phyloP scores from a whole-genome alignment of 2,329 filamentous ascomycete species.

The Alternaria conjuncta region DNA sequence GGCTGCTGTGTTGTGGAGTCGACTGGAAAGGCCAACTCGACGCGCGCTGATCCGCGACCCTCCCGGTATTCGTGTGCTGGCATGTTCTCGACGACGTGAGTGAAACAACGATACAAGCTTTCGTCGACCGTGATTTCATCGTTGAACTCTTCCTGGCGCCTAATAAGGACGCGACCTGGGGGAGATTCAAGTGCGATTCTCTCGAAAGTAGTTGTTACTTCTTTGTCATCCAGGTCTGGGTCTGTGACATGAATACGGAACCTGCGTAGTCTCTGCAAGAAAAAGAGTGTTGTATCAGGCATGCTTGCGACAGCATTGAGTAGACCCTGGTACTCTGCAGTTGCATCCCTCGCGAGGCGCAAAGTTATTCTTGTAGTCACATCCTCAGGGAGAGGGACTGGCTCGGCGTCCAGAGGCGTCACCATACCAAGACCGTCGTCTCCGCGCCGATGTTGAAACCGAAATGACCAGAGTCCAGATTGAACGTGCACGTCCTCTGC shows the following conservation, averaged over 20 bases:
- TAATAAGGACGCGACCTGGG: not conserved
- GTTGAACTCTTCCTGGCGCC: not conserved
- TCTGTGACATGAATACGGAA: constrained; percentile 6
- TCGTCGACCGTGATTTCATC: not conserved
- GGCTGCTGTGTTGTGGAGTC: constrained; percentile 14
- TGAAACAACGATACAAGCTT: not conserved
- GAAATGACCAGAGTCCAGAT: constrained; percentile 49
- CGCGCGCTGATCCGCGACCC: not conserved
- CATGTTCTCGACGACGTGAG: constrained; percentile 2
- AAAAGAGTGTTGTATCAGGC: constrained; percentile 20
- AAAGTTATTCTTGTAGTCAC: constrained; percentile 28
- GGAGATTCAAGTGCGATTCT: not conserved
- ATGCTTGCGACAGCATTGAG: constrained; percentile 9
- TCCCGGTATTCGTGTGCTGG: constrained; percentile 18
- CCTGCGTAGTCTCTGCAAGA: constrained; percentile 14
- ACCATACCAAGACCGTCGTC: constrained; percentile 62
- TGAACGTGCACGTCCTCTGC: constrained; percentile 49
- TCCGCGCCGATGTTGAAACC: constrained; percentile 41
- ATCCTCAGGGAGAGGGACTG: constrained; percentile 1
- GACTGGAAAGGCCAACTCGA: constrained; percentile 34
- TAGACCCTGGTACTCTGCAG: constrained; percentile 5
- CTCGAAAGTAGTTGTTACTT: not conserved
- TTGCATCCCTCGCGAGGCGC: constrained; percentile 2
- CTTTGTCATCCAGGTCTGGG: not conserved
- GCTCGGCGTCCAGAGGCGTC: constrained; percentile 47